Conservation (phyloP, 1,284 basidiomycete genomes). For the Ceratobasidium sp. region DNA sequence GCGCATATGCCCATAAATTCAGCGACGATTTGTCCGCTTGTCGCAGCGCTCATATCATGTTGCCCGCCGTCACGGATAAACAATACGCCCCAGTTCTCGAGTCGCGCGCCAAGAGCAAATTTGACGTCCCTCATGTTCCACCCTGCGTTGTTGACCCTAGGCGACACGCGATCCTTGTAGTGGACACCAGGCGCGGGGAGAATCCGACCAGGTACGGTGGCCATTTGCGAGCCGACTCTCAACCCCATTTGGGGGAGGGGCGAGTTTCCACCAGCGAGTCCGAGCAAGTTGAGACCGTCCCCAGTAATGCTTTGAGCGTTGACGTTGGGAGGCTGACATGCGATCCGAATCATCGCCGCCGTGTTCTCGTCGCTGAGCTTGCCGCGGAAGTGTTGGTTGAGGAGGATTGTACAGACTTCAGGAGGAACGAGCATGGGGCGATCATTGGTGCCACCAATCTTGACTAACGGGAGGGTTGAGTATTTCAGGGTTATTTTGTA, state of each 20-base stretch:
- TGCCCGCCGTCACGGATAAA: constrained; percentile 69
- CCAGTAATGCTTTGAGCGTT: constrained; percentile 72
- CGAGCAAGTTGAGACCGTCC: constrained; percentile 71
- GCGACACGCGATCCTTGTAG: constrained; percentile 64
- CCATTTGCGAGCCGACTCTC: constrained; percentile 72
- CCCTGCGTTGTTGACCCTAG: constrained; percentile 66
- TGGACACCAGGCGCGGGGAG: constrained; percentile 70
- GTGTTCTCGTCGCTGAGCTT: constrained; percentile 77
- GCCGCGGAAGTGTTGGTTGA: constrained; percentile 77
- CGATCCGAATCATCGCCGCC: constrained; percentile 73
- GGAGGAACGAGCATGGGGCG: constrained; percentile 69
- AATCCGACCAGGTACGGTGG: constrained; percentile 78
- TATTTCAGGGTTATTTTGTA: constrained; percentile 65
- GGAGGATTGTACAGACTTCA: constrained; percentile 78
- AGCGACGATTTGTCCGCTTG: constrained; percentile 54
- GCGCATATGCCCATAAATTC: constrained; percentile 71
- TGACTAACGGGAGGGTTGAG: constrained; percentile 69
- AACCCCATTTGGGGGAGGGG: constrained; percentile 72
- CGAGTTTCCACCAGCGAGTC: constrained; percentile 61
- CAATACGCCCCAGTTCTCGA: constrained; percentile 71
- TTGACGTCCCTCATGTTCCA: constrained; percentile 78
- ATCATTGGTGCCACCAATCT: constrained; percentile 69
- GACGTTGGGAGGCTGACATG: constrained; percentile 74
- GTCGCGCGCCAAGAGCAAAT: constrained; percentile 61
- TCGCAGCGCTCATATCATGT: constrained; percentile 61